Evolutionary conservation across 257 asterid species (phyloP).

Genomic region (Solanum medicagineum): DNA sequence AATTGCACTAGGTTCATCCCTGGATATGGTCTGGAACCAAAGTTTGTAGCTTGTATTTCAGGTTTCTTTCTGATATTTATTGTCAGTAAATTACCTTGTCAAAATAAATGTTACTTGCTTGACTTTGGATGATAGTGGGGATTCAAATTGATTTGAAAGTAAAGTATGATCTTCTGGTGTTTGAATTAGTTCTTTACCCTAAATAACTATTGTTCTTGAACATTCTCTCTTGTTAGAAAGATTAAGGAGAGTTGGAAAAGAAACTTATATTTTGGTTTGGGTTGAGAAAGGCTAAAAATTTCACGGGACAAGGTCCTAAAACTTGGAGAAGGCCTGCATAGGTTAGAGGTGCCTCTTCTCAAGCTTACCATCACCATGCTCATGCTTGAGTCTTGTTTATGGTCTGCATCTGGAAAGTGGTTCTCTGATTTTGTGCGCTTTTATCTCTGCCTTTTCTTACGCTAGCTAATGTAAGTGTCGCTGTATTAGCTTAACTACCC

Average conservation of each 20-base stretch:
- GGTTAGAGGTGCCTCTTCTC: not conserved
- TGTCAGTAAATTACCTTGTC: not conserved
- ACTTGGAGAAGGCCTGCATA: not conserved
- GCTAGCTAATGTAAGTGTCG: not conserved
- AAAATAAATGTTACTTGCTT: not conserved
- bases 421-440: not conserved
- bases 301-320: not conserved
- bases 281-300: not conserved
- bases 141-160: not conserved
- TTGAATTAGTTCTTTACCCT: not conserved
- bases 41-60: not conserved
- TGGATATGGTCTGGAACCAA: not conserved
- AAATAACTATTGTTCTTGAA: not conserved
- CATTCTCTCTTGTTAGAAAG: not conserved
- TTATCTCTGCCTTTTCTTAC: not conserved
- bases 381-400: not conserved
- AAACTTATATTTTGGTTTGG: not conserved
- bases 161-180: not conserved
- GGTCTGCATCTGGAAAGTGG: not conserved
- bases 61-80: not conserved
- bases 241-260: not conserved
- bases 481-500: not conserved
- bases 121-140: not conserved
- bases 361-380: not conserved
- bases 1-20: not conserved